A percentile compares a stretch with the other conserved stretches of the same genome.
Conservation (phyloP, 176 grass and related monocot species). For the Eleusine indica region DNA sequence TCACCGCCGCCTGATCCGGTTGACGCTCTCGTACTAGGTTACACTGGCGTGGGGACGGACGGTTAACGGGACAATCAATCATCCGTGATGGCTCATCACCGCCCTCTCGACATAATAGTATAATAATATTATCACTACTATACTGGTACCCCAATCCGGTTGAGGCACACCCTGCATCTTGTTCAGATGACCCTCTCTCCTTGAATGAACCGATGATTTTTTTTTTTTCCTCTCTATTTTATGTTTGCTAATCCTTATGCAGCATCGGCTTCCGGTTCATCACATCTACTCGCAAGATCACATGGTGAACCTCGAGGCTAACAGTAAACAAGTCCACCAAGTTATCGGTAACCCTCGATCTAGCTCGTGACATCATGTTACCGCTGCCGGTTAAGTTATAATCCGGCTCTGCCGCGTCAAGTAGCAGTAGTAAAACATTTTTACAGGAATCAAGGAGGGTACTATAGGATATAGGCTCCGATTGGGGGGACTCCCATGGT, state of each 20-base stretch:
- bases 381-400: neutral
- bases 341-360: neutral
- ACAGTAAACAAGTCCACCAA: neutral
- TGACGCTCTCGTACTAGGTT: too few species aligned
- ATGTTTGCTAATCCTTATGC: neutral
- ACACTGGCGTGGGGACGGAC: too few species aligned
- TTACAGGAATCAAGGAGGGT: conserved; percentile 27
- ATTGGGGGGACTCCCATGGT: conserved; percentile 37
- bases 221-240: neutral
- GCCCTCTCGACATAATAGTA: too few species aligned
- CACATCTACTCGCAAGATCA: neutral
- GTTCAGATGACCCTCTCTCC: too few species aligned
- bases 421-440: neutral
- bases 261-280: neutral
- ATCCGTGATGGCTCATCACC: neutral
- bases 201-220: too few species aligned
- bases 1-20: too few species aligned
- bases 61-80: too few species aligned
- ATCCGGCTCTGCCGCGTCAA: neutral
- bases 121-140: too few species aligned
- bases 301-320: conserved; percentile 3
- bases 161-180: neutral
- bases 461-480: conserved; percentile 16
- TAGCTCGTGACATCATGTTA: conserved; percentile 35
- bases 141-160: neutral